A percentile compares a stretch with the other conserved stretches of the same genome.
Evolutionary conservation across 2,329 filamentous ascomycete genomes (phyloP).

Genomic region (Cladosporium sp.): DNA sequence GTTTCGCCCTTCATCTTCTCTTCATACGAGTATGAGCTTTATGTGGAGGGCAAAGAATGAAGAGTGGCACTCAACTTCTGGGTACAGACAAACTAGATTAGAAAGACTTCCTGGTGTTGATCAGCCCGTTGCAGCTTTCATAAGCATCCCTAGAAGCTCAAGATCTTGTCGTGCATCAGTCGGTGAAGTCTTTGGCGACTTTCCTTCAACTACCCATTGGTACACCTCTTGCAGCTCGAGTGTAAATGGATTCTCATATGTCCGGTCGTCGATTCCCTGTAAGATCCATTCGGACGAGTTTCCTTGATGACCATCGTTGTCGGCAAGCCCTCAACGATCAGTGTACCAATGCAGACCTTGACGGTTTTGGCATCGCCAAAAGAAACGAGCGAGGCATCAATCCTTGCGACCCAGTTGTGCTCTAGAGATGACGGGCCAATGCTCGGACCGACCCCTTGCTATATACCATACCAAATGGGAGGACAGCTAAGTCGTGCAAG

Average conservation of each 20-base stretch:
- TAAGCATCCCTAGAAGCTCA: conserved; percentile 22
- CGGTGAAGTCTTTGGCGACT: conserved; percentile 38
- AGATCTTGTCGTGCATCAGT: conserved; percentile 41
- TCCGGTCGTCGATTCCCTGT: conserved; percentile 29
- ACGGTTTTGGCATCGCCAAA: conserved; percentile 55
- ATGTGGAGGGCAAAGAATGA: conserved; percentile 4
- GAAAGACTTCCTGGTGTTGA: background rate
- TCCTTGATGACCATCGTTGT: conserved; percentile 50
- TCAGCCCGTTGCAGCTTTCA: background rate
- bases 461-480: too few species aligned
- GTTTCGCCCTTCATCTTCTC: conserved; percentile 28
- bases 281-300: conserved; percentile 12
- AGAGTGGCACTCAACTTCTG: background rate
- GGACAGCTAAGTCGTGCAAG: too few species aligned
- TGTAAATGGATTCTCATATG: conserved; percentile 47
- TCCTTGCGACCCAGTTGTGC: conserved; percentile 47
- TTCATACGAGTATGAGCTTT: conserved; percentile 27
- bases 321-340: conserved; percentile 54
- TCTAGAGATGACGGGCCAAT: too few species aligned
- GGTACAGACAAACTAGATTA: background rate
- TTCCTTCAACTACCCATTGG: conserved; percentile 35
- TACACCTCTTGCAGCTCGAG: conserved; percentile 41
- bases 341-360: conserved; percentile 54
- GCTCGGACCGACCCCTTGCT: too few species aligned
- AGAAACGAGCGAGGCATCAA: conserved; percentile 53